Percentiles rank a stretch among this genome's conserved stretches.
These are phyloP conservation scores for Pythium phragmiticola DNA, from an alignment of 352 stramenopile species.

Conservation along the genomic window DNA sequence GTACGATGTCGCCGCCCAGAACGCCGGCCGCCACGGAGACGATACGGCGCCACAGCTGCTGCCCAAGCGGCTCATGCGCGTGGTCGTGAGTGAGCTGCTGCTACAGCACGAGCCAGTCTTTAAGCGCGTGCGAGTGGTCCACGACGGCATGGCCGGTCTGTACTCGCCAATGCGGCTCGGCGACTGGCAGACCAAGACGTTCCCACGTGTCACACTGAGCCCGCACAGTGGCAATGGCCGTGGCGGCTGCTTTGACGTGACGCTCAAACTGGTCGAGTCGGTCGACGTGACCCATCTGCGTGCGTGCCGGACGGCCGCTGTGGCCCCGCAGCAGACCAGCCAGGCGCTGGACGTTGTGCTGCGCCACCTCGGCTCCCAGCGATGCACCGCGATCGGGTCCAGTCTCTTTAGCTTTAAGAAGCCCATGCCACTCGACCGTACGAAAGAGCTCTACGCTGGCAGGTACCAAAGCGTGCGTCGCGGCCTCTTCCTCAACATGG, in stretches of 20 bases:
- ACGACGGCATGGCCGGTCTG: slow-evolving; percentile 15
- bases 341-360: slow-evolving; percentile 19
- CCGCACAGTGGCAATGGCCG: no score
- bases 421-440: background rate
- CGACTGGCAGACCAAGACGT: slow-evolving; percentile 6
- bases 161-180: slow-evolving; percentile 13
- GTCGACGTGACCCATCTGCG: background rate
- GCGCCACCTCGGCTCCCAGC: slow-evolving; percentile 9
- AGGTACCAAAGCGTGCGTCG: slow-evolving; percentile 6
- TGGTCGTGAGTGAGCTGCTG: slow-evolving; percentile 17
- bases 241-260: slow-evolving; percentile 18
- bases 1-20: slow-evolving; percentile 14
- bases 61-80: slow-evolving; percentile 12
- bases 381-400: background rate
- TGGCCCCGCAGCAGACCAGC: background rate
- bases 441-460: slow-evolving; percentile 12
- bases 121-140: background rate
- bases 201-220: background rate
- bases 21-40: background rate
- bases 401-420: slow-evolving; percentile 7
- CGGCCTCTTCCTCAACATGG: slow-evolving; percentile 17
- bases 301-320: background rate
- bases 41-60: background rate
- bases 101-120: slow-evolving; percentile 4
- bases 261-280: slow-evolving; percentile 10